Evolutionary conservation across 768 basidiomycete species (phyloP), one percentile per base, ranked within the genome.

Genomic region (Lentinula sp.): DNA sequence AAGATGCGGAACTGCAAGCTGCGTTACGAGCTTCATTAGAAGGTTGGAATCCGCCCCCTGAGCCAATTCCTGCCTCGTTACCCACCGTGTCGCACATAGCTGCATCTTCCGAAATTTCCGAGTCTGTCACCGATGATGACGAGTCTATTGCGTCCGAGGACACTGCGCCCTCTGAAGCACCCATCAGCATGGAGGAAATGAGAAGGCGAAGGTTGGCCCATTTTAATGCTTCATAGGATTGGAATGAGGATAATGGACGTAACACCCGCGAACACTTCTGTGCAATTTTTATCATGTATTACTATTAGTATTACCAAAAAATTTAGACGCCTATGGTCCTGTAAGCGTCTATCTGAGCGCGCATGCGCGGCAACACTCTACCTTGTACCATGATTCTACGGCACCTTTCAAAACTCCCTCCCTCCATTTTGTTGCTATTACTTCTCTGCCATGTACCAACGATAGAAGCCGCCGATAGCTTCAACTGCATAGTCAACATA

Each of bases 1-100:
- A 95, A 55, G 93, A 96, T 66, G 84, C 83, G 23, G 88, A 91
- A 66, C 74, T 96, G 50, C 94, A 95, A 73, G 93, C 93, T 10
- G 94, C 94, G 4, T 76, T 96, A 52, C 86, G 78, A 68, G 94
- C 92, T 2, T 94, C 93, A 40, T 75, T 95, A 63, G 71, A 73
- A 43, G 87, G 78, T 34, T 86, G 78, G 73, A 65, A 71, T 31
- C 66, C 77, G 4, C 77, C 78, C 37, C 58, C 62, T 59, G 45
- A 61, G 34, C 57, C 62, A 9, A 64, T 48, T 0, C 65, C 56
- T 15, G 64, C 18, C 5, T 28, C 60, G 31, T 2, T 57, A 34
- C 16, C 57, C 23, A 13, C 48, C n/a, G 4, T 21, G 9, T n/a
- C 46, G 15, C 46, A 32, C 46, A 35, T 46, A 16, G 54, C 39